Conservation (phyloP, 2,329 filamentous ascomycete species). For the Claviceps monticola region DNA sequence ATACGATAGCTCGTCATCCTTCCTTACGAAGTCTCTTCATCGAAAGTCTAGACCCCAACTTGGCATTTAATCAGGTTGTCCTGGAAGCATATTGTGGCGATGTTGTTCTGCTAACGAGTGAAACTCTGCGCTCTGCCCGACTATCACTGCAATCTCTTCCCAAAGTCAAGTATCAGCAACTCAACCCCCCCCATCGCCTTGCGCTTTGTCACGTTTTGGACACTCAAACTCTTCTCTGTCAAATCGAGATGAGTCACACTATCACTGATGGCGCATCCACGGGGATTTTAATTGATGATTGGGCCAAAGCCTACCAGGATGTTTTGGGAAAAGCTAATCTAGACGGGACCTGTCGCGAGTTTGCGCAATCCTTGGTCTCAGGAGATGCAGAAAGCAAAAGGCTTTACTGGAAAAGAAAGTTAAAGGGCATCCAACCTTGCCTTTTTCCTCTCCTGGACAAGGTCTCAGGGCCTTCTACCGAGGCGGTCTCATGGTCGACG, state of each 20-base stretch:
- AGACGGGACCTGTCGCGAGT: slow-evolving; percentile 2
- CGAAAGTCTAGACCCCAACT: not conserved
- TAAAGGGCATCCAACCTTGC: slow-evolving; percentile 5
- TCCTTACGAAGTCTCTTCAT: slow-evolving; percentile 7
- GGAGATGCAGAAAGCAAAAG: slow-evolving; percentile 1
- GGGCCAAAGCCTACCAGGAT: slow-evolving; percentile 2
- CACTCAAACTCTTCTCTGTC: slow-evolving; percentile 9
- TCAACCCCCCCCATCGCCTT: slow-evolving; percentile 2
- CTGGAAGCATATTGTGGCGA: not conserved
- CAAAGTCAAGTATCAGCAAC: slow-evolving; percentile 1
- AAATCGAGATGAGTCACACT: slow-evolving; percentile 22
- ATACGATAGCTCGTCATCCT: slow-evolving; percentile 5
- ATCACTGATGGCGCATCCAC: slow-evolving; percentile 21
- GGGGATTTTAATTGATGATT: slow-evolving; percentile 5
- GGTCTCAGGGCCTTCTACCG: not conserved
- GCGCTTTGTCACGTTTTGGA: not conserved
- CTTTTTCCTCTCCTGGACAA: slow-evolving; percentile 4
- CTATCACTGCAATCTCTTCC: not conserved
- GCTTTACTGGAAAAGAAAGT: slow-evolving; percentile 6
- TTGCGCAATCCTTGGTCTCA: slow-evolving; percentile 2
- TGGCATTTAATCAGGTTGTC: slow-evolving; percentile 5
- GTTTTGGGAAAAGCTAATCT: not conserved
- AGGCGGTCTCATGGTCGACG: not conserved
- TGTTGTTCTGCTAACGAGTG: not conserved
- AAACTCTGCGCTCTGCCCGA: not conserved